Percentiles rank a stretch among this genome's conserved stretches.
phyloP scores from a whole-genome alignment of 192 early-diverging fungal genomes.

The Backusella parvicylindrica region DNA sequence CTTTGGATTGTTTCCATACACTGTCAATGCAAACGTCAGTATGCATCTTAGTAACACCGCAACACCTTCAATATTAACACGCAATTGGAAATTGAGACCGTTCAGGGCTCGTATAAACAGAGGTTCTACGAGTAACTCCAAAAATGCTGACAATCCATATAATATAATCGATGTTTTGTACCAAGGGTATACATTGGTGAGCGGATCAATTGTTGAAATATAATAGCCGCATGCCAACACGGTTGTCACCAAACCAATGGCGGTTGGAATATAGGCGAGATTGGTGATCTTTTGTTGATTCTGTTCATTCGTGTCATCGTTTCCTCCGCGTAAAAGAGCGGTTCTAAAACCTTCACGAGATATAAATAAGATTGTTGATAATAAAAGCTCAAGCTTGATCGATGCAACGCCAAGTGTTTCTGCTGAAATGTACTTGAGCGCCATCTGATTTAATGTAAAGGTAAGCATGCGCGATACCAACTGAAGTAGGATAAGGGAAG shows the following conservation, averaged over 20 bases:
- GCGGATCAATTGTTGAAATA: constrained; percentile 26
- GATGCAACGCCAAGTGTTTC: constrained; percentile 79
- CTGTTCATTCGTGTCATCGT: constrained; percentile 4
- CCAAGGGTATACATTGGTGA: constrained; percentile 34
- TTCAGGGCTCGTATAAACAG: constrained; percentile 73
- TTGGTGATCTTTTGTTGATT: constrained; percentile 62
- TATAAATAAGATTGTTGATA: constrained; percentile 89
- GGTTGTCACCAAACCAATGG: constrained; percentile 58
- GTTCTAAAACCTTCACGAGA: constrained; percentile 79
- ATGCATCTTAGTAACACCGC: constrained; percentile 75
- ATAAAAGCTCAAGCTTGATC: constrained; percentile 80
- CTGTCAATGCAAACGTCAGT: constrained; percentile 59
- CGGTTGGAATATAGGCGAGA: constrained; percentile 67
- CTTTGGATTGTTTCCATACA: constrained; percentile 40
- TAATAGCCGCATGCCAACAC: constrained; percentile 52
- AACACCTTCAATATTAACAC: constrained; percentile 80
- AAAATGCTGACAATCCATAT: constrained; percentile 71
- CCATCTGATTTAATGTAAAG: constrained; percentile 77
- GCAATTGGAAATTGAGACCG: constrained; percentile 69
- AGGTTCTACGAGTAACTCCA: constrained; percentile 86
- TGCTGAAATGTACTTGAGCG: constrained; percentile 67
- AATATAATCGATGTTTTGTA: constrained; percentile 55
- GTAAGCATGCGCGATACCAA: constrained; percentile 72
- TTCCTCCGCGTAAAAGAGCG: constrained; percentile 58
- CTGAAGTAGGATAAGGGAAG: constrained; percentile 74